Evolutionary conservation across 768 basidiomycete genomes (phyloP), one percentile per base, ranked within the genome.

Genomic region (Paxillus rubicundulus): DNA sequence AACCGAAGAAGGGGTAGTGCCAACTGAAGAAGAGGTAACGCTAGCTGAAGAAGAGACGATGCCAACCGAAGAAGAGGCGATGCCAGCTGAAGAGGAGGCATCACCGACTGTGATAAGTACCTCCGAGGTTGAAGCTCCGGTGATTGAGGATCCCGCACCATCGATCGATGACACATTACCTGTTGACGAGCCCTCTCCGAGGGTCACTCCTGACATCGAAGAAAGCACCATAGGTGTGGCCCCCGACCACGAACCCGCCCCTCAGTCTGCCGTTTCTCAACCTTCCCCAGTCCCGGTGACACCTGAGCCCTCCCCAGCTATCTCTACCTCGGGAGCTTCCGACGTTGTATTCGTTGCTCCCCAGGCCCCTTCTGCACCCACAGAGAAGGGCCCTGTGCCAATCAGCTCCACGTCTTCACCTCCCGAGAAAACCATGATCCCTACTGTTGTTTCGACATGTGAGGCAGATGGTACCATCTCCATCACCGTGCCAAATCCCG

Each of bases 221-320:
- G 34, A 42, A 34, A 44, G 13, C 24, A 53, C 34, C 28, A 47
- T 50, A 12, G 58, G 56, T n/a, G 52, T 24, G 9, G 40, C 8
- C 4, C 55, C 63, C 5, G 60, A 54, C 18, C 51, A 56, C 17
- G 60, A 50, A 43, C 55, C 60, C 18, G 52, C 52, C 5, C 60
- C 55, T 13, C 61, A 56, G 18, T 55, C 58, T 1, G 53, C 54
- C 14, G 24, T 48, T 27, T 52, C 64, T 33, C 58, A 39, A 1
- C 37, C 45, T 0, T 53, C 61, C 13, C 34, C 51, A 24, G 24
- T 24, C 4, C 24, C 6, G 9, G 49, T 49, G 8, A 38, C 38
- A 12, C 52, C 58, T 34, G 17, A 24, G 32, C 17, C 56, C 5
- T 4, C 43, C 7, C 33, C 45, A 4, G 16, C 47, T 18, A 2